Base-by-base conservation (phyloP, 192 early-diverging fungal genomes). In the Phlyctochytrium arcticum region DNA sequence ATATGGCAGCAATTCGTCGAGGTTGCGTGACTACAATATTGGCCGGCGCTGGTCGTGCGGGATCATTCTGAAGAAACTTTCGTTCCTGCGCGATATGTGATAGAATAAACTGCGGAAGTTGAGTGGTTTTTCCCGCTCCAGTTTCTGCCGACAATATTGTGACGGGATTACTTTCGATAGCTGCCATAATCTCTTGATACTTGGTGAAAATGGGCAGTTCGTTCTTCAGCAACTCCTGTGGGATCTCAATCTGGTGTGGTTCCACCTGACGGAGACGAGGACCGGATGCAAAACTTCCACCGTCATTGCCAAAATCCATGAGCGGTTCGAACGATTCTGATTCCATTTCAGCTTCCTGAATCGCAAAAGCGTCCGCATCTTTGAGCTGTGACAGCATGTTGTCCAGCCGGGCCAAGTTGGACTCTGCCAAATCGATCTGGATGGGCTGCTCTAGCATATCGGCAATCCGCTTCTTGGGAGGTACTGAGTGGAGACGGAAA, bases 11-110 rank as follows among this genome's bases (percentile, higher is more conserved):
- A 67, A 97, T 88, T 8, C 93, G 81, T 19, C 95, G 76, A 6
- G 95, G 95, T 70, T 97, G 95, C 8, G 95, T 97, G 63, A 92
- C 91, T 0, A 93, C 79, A 42, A 96, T 89, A 57, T 78, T 76
- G 6, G 74, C 58, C 67, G 53, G 80, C 74, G n/a, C 55, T 62
- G 19, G 75, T 57, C 3, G 74, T 63, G 6, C 50, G 36, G 4
- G 57, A 23, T 23, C 32, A 27, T 17, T 26, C n/a, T n/a, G 12
- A 1, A 12, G 27, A n/a, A n/a, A n/a, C 17, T 23, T 44, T 10
- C 54, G 54, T 15, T 73, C 15, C 31, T 57, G 35, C 15, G 59
- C 58, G 24, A 50, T 37, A 36, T 77, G 70, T n/a, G 69, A 87
- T 23, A 97, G 69, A 31, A 97, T 75, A 56, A 90, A 94, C 69